Conservation (phyloP, 2,329 filamentous ascomycete genomes). For the Stachybotrys chlorohalonatus region DNA sequence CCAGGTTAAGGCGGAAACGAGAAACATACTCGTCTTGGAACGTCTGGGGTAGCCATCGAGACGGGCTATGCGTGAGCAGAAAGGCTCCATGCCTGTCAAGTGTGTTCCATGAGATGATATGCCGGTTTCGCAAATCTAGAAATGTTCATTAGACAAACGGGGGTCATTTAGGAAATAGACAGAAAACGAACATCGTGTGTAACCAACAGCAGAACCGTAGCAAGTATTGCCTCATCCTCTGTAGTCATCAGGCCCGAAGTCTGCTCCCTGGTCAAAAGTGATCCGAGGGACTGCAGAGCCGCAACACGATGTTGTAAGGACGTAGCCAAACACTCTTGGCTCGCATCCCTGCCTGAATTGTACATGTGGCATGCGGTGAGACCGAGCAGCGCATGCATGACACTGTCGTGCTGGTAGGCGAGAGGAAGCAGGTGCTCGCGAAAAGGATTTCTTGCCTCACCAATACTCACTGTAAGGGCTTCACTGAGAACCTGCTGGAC, state of each 20-base stretch:
- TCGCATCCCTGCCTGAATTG: conserved; percentile 5
- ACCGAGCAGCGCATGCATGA: conserved; percentile 16
- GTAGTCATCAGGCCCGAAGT: background rate
- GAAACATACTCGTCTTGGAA: conserved; percentile 12
- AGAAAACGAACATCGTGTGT: conserved; percentile 13
- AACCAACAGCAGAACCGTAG: conserved; percentile 14
- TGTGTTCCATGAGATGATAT: conserved; percentile 17
- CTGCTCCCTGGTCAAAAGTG: conserved; percentile 10
- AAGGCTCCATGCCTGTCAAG: conserved; percentile 15
- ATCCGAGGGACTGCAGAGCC: conserved; percentile 10
- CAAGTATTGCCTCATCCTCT: conserved; percentile 14
- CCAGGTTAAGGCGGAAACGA: conserved; percentile 15
- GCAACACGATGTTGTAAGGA: conserved; percentile 13
- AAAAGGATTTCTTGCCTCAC: conserved; percentile 13
- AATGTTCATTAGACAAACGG: background rate
- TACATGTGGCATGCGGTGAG: conserved; percentile 15
- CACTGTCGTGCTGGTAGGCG: conserved; percentile 12
- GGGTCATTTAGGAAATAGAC: too few relatives aligned
- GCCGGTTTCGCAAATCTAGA: conserved; percentile 15
- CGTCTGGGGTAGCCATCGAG: conserved; percentile 3
- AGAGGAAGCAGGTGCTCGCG: conserved; percentile 12
- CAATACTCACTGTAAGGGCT: conserved; percentile 9
- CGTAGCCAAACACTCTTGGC: conserved; percentile 4
- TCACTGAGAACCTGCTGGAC: conserved; percentile 11
- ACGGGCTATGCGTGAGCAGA: conserved; percentile 13